Evolutionary conservation across 2,329 filamentous ascomycete genomes (phyloP).

Genomic region (Colletotrichum viniferum): DNA sequence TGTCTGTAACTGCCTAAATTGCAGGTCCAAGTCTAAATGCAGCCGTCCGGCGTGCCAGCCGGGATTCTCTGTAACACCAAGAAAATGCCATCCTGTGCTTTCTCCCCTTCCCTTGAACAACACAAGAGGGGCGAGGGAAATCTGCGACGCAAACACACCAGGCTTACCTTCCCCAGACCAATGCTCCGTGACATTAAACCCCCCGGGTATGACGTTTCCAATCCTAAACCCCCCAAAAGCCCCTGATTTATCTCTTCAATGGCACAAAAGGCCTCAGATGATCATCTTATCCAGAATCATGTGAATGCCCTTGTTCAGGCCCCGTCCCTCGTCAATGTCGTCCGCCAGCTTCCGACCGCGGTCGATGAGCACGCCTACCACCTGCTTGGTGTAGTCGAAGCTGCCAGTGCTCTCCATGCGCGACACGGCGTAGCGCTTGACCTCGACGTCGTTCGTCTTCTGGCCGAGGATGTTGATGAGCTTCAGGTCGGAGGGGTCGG

Average conservation of each 20-base stretch:
- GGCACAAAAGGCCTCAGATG: constrained; percentile 18
- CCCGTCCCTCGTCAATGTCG: constrained; percentile 66
- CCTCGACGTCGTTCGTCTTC: constrained; percentile 82
- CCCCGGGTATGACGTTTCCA: neutral
- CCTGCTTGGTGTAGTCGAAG: constrained; percentile 82
- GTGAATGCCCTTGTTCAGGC: constrained; percentile 61
- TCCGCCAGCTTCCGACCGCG: constrained; percentile 68
- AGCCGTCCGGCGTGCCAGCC: neutral
- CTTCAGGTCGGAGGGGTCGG: constrained; percentile 74
- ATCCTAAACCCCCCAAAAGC: neutral
- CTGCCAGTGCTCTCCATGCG: constrained; percentile 93
- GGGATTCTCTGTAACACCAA: neutral
- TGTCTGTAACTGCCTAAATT: neutral
- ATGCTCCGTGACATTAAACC: neutral
- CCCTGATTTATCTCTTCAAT: neutral
- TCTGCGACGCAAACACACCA: neutral
- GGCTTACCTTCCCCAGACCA: neutral
- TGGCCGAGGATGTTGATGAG: constrained; percentile 93
- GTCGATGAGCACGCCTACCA: constrained; percentile 66
- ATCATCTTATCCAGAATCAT: constrained; percentile 73
- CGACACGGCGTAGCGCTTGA: constrained; percentile 87
- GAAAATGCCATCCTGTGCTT: neutral
- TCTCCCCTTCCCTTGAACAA: neutral
- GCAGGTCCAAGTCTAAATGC: neutral
- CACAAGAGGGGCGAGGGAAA: neutral